phyloP scores from a whole-genome alignment of 495 filamentous ascomycete species.

The Parathielavia hyrcaniae region DNA sequence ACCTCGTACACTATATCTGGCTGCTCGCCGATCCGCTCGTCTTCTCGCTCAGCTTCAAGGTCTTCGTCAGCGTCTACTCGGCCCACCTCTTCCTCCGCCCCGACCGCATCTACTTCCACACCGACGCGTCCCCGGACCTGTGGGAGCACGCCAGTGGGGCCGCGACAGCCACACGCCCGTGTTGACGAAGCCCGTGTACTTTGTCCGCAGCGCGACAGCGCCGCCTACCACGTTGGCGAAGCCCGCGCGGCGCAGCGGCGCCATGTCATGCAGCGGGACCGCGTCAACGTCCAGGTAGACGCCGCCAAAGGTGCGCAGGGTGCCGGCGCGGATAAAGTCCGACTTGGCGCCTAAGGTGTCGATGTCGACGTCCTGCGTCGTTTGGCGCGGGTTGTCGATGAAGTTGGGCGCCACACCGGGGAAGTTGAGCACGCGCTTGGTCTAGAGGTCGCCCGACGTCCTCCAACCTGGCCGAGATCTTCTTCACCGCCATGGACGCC shows the following conservation, averaged over 20 bases:
- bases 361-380: conserved; percentile 18
- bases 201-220: conserved; percentile 15
- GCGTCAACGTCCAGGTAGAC: conserved; percentile 25
- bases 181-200: conserved; percentile 21
- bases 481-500: conserved; percentile 7
- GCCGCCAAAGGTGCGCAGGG: conserved; percentile 17
- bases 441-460: conserved; percentile 24
- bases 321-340: conserved; percentile 21
- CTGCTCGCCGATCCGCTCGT: conserved; percentile 20
- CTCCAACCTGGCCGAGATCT: conserved; percentile 17
- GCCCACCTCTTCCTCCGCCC: conserved; percentile 21
- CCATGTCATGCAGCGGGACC: conserved; percentile 18
- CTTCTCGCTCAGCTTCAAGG: conserved; percentile 20
- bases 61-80: conserved; percentile 26
- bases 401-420: conserved; percentile 10
- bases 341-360: conserved; percentile 17
- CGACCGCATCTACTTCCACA: conserved; percentile 27
- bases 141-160: conserved; percentile 13
- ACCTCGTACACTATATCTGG: conserved; percentile 31
- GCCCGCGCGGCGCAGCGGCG: conserved; percentile 16
- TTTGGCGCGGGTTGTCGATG: conserved; percentile 12
- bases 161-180: conserved; percentile 19
- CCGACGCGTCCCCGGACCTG: conserved; percentile 20
- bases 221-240: conserved; percentile 24
- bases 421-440: conserved; percentile 16